Conservation (phyloP, 1,284 basidiomycete species). For the Mycosarcoma mackinlayi region DNA sequence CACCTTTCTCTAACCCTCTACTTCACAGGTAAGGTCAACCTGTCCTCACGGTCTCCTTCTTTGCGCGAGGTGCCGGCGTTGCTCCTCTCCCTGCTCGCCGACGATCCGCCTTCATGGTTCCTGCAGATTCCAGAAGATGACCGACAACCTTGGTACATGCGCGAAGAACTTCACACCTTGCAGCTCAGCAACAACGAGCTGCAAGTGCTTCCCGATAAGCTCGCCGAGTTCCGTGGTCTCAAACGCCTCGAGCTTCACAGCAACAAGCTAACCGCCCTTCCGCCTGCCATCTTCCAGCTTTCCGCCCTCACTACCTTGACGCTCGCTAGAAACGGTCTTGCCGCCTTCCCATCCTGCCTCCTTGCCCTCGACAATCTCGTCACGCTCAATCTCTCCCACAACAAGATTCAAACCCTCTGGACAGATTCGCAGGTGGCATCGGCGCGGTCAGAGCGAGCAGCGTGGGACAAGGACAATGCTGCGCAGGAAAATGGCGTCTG, state of each 20-base stretch:
- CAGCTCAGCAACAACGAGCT: slow-evolving; percentile 56
- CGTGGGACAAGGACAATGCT: slow-evolving; percentile 47
- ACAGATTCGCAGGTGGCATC: slow-evolving; percentile 18
- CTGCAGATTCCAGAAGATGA: slow-evolving; percentile 44
- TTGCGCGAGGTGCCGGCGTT: slow-evolving; percentile 37
- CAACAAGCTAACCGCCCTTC: slow-evolving; percentile 54
- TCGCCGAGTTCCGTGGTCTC: slow-evolving; percentile 53
- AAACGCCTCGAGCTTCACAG: slow-evolving; percentile 57
- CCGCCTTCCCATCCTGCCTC: slow-evolving; percentile 46
- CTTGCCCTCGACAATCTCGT: slow-evolving; percentile 54
- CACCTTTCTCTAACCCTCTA: not conserved
- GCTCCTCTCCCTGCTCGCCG: slow-evolving; percentile 51
- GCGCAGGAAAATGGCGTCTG: slow-evolving; percentile 51
- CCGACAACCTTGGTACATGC: slow-evolving; percentile 55
- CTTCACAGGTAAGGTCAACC: slow-evolving; percentile 42
- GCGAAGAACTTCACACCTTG: slow-evolving; percentile 50
- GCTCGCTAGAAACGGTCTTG: slow-evolving; percentile 56
- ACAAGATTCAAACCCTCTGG: slow-evolving; percentile 58
- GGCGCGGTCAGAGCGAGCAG: slow-evolving; percentile 32
- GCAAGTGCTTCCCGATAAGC: slow-evolving; percentile 36
- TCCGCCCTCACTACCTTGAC: slow-evolving; percentile 52
- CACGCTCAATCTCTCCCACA: slow-evolving; percentile 61
- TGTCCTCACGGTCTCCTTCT: slow-evolving; percentile 51
- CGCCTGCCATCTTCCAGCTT: slow-evolving; percentile 46
- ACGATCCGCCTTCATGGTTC: slow-evolving; percentile 56